Evolutionary conservation across 2,329 filamentous ascomycete genomes (phyloP).

Genomic region (Epichloe sibirici): DNA sequence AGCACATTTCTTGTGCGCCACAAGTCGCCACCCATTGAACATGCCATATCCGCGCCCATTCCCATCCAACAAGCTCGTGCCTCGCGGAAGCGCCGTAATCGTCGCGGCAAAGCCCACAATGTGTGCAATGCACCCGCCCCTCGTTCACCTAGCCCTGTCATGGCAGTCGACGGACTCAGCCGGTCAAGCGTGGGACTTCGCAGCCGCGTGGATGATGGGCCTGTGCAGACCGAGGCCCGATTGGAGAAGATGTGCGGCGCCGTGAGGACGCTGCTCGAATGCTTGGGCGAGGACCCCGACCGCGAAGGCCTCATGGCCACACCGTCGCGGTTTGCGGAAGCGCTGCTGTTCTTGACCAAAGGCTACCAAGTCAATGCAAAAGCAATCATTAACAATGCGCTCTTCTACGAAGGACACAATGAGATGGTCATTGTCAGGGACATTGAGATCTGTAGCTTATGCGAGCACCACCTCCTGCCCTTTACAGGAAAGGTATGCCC

Average conservation of each 20-base stretch:
- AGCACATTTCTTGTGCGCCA: no score
- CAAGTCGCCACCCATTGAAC: no score
- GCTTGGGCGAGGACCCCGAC: constrained; percentile 55
- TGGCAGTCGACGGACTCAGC: no score
- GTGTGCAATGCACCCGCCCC: no score
- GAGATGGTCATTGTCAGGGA: constrained; percentile 97
- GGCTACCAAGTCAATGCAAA: constrained; percentile 91
- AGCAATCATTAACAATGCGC: constrained; percentile 83
- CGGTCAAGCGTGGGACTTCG: no score
- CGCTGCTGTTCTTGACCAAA: constrained; percentile 90
- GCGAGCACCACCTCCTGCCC: constrained; percentile 94
- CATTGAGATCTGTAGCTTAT: constrained; percentile 87
- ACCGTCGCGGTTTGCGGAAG: constrained; percentile 84
- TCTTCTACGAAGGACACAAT: constrained; percentile 94
- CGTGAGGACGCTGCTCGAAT: constrained; percentile 54
- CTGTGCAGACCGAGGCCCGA: constrained; percentile 17
- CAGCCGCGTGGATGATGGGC: no score
- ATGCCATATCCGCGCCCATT: no score
- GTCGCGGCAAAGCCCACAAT: no score
- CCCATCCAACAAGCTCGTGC: no score
- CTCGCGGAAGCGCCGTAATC: no score
- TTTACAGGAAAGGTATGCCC: constrained; percentile 75
- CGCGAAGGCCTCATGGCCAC: constrained; percentile 53
- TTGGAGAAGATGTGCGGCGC: constrained; percentile 48
- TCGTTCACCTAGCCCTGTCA: no score